These are phyloP conservation scores for Coemansia sp. DNA, from an alignment of 192 early-diverging fungal genomes.

Conservation along the genomic window DNA sequence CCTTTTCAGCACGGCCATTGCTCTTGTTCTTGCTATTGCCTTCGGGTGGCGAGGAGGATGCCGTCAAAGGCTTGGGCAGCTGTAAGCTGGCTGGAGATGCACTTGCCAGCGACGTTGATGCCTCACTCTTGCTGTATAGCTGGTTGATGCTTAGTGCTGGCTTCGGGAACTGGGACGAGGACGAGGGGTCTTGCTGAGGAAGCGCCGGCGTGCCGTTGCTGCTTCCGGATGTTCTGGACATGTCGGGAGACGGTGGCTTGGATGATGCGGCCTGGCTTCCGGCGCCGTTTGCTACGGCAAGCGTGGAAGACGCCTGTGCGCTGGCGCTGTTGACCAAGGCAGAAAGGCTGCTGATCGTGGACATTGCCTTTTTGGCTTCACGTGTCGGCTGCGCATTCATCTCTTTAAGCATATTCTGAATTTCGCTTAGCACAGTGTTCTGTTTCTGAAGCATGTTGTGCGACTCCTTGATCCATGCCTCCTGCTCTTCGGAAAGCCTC, in stretches of 20 bases:
- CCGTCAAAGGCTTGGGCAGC: not conserved
- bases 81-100: not conserved
- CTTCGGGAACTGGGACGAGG: constrained; percentile 9
- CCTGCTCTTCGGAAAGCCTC: constrained; percentile 32
- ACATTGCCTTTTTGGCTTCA: constrained; percentile 29
- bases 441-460: constrained; percentile 43
- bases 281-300: not conserved
- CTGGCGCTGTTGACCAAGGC: constrained; percentile 20
- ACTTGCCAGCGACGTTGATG: not conserved
- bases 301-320: not conserved
- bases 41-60: not conserved
- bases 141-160: constrained; percentile 9
- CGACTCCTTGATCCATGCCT: constrained; percentile 30
- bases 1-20: not conserved
- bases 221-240: constrained; percentile 1
- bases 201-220: not conserved
- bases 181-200: not conserved
- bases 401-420: constrained; percentile 28
- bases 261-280: not conserved
- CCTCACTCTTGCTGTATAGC: constrained; percentile 1
- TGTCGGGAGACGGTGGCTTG: not conserved
- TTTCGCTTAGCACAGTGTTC: constrained; percentile 15
- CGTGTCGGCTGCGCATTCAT: constrained; percentile 11
- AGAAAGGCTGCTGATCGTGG: constrained; percentile 27
- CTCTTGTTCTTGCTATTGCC: not conserved